Base-by-base conservation (phyloP, 108 stramenopile species). In the Nannochloropsis salina region DNA sequence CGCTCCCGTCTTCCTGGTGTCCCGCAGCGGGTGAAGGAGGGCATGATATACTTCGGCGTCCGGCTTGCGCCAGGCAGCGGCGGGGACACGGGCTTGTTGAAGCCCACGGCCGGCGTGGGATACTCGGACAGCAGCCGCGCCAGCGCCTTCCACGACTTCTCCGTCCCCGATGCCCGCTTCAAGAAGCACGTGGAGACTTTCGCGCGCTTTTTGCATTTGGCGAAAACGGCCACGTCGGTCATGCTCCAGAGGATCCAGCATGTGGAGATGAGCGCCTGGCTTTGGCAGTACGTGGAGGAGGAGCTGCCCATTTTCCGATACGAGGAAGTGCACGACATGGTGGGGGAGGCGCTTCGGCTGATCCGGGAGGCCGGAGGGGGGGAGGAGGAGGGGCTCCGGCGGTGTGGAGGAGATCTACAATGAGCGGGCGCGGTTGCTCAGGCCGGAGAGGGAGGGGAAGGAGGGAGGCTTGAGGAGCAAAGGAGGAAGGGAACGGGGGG, bases 261-360 rank as follows among this genome's bases (percentile, higher is more conserved):
- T n/a, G n/a, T 74, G 1, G n/a, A 74, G 5, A 74, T 74, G 61
- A n/a, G 61, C 20, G 61, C 61, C 1, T 74, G 61, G 61, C 15
- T 74, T n/a, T 74, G 61, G 61, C 61, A 74, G 61, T 74, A 74
- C n/a, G 61, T 74, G 20, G 61, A 74, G 61, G 61, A 74, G 61
- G 61, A 74, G 61, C 61, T 74, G 2, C 61, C 61, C n/a, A 74
- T 74, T 74, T 74, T 74, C n/a, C 15, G 61, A n/a, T 74, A 74
- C n/a, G 61, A 74, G n/a, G 61, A 74, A 74, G 61, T n/a, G 61
- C 61, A 74, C 61, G 61, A 74, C 20, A 74, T 74, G 61, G n/a
- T 74, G 2, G 61, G 61, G n/a, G 61, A 74, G 61, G 61, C 4
- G 20, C 20, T 74, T 1, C 2, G n/a, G 61, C n/a, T 15, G 61